phyloP scores from a whole-genome alignment of 805 yeast genomes.

The Candida awuae region DNA sequence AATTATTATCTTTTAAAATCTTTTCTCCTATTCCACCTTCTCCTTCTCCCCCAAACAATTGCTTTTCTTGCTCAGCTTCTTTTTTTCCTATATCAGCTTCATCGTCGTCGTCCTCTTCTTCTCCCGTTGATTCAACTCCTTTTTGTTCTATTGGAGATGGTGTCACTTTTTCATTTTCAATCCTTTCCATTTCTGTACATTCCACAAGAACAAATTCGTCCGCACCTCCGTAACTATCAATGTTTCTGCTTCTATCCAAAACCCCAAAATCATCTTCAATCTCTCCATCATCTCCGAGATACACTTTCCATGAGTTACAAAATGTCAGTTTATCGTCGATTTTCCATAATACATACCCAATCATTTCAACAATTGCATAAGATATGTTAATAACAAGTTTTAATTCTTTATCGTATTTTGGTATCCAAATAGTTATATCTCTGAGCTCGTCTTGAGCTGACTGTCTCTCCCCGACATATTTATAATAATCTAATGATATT shows the following conservation, averaged over 20 bases:
- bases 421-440: slow-evolving; percentile 14
- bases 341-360: slow-evolving; percentile 41
- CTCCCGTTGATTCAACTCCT: background rate
- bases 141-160: slow-evolving; percentile 35
- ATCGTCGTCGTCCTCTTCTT: slow-evolving; percentile 11
- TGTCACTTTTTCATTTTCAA: slow-evolving; percentile 41
- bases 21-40: too few species aligned
- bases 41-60: too few species aligned
- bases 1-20: too few species aligned
- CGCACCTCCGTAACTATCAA: slow-evolving; percentile 60
- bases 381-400: slow-evolving; percentile 26
- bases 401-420: slow-evolving; percentile 13
- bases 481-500: slow-evolving; percentile 37
- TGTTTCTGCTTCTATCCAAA: slow-evolving; percentile 55
- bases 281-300: slow-evolving; percentile 86
- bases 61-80: background rate
- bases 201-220: slow-evolving; percentile 73
- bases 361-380: slow-evolving; percentile 43
- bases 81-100: background rate
- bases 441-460: slow-evolving; percentile 8
- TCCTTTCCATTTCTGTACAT: slow-evolving; percentile 42
- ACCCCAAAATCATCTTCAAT: slow-evolving; percentile 90
- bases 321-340: slow-evolving; percentile 27
- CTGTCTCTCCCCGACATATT: slow-evolving; percentile 19
- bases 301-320: slow-evolving; percentile 68